Base-by-base conservation (phyloP, 805 yeast species). In the Starmerella ratchasimensis region DNA sequence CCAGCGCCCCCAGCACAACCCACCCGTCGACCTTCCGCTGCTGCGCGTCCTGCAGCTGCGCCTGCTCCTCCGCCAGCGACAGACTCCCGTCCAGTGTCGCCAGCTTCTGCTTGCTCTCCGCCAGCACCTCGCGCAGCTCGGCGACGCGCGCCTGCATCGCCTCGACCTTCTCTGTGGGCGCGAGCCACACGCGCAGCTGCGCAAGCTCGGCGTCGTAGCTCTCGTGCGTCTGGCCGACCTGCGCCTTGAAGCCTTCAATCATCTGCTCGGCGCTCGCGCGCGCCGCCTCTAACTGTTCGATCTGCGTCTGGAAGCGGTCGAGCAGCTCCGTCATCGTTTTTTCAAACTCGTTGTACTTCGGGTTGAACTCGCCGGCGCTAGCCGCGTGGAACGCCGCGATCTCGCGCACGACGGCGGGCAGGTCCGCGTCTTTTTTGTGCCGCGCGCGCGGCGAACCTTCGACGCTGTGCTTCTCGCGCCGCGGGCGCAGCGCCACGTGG, bases 321-420 rank as follows among this genome's bases (percentile, higher is more conserved):
- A 57, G 34, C 6, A 48, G 19, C 29, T 38, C 29, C 7, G 37
- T 22, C 20, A 50, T 39, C 29, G 36, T 28, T 14, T 40, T 35
- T 22, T 52, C 55, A 18, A 49, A 28, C 9, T 41, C 44, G 25
- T 31, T 42, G 28, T 42, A 46, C 10, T 37, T 31, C 5, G 86
- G 86, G 50, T 74, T 73, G 19, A 59, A 50, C n/a, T 63, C 46
- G 1, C 74, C 52, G 38, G 74, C 63, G 2, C 65, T 58, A 15
- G 70, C 41, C 50, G 83, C 63, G 20, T 71, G 48, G 5, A 71
- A 44, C 43, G 79, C 62, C 46, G 76, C 79, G 43, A 69, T 59
- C 5, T 61, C 61, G 80, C 81, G 76, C 7, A 78, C 58, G 0
- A 67, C 37, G 13, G 28, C 13, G n/a, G 19, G 19, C 2, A 36